Evolutionary conservation across 768 basidiomycete species (phyloP).

Genomic region (Termitomyces sp.): DNA sequence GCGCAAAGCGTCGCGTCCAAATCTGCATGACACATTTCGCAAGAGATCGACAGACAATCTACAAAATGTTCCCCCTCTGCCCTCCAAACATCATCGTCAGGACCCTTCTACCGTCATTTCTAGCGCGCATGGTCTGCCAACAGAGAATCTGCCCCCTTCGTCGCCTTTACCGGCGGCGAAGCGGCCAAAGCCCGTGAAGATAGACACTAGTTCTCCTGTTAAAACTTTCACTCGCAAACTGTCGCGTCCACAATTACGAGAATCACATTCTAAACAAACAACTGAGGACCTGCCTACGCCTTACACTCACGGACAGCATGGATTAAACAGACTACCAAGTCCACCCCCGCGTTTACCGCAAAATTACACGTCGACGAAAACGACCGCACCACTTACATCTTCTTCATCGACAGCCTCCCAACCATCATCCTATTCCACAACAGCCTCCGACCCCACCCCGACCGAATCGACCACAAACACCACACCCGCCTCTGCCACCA

Average conservation of each 20-base stretch:
- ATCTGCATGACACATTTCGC: background rate
- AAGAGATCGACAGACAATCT: background rate
- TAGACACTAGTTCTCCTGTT: slow-evolving; percentile 4
- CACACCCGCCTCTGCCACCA: background rate
- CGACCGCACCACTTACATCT: background rate
- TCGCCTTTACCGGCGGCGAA: background rate
- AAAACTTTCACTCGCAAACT: slow-evolving; percentile 9
- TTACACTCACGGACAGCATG: background rate
- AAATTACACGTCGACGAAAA: background rate
- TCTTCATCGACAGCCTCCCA: background rate
- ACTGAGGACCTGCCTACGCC: slow-evolving; percentile 1
- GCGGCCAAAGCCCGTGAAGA: slow-evolving; percentile 2
- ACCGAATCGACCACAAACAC: slow-evolving; percentile 1
- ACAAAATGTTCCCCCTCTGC: background rate
- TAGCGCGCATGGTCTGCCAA: background rate
- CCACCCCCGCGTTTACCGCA: slow-evolving; percentile 5
- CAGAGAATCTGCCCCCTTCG: background rate
- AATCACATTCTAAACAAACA: background rate
- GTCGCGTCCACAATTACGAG: slow-evolving; percentile 5
- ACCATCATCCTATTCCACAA: background rate
- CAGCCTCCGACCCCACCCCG: background rate
- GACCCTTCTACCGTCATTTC: slow-evolving; percentile 4
- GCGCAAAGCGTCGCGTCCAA: slow-evolving; percentile 7
- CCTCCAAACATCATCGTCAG: background rate
- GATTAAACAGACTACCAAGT: background rate